phyloP scores from a whole-genome alignment of 225 moss, liverwort and hornwort genomes.

The Polytrichum formosum region DNA sequence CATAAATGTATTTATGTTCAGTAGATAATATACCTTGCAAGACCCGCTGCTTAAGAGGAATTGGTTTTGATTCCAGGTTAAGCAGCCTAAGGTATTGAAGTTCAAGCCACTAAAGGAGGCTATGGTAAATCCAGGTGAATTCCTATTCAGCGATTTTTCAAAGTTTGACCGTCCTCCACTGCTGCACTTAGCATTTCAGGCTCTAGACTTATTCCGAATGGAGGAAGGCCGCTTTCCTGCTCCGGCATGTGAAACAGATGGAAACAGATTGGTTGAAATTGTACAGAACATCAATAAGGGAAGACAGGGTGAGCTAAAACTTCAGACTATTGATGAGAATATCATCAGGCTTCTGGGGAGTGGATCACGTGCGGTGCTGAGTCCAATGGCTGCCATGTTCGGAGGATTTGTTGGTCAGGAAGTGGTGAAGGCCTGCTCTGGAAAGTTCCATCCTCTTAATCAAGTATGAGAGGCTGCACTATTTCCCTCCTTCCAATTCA shows the following conservation, averaged over 20 bases:
- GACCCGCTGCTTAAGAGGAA: no score
- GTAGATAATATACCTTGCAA: no score
- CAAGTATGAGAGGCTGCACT: constrained; percentile 23
- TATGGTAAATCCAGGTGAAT: constrained; percentile 77
- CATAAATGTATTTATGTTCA: no score
- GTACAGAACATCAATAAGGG: constrained; percentile 53
- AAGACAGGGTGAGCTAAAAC: constrained; percentile 44
- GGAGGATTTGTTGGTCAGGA: constrained; percentile 99
- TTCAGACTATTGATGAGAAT: constrained; percentile 59
- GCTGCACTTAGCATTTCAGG: constrained; percentile 86
- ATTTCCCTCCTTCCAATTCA: not conserved
- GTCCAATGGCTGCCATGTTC: constrained; percentile 99
- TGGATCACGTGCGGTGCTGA: constrained; percentile 76
- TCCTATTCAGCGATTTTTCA: constrained; percentile 83
- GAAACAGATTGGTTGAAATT: constrained; percentile 39
- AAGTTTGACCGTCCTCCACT: constrained; percentile 90
- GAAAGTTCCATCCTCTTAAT: constrained; percentile 91
- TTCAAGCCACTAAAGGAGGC: constrained; percentile 76
- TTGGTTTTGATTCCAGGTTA: constrained; percentile 33
- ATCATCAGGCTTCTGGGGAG: constrained; percentile 75
- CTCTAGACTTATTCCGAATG: constrained; percentile 68
- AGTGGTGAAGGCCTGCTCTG: constrained; percentile 91
- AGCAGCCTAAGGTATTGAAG: constrained; percentile 75
- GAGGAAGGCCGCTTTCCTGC: constrained; percentile 59
- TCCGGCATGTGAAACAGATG: constrained; percentile 62